Conservation (phyloP, 768 basidiomycete species). For the Panaeolus papilionaceus region DNA sequence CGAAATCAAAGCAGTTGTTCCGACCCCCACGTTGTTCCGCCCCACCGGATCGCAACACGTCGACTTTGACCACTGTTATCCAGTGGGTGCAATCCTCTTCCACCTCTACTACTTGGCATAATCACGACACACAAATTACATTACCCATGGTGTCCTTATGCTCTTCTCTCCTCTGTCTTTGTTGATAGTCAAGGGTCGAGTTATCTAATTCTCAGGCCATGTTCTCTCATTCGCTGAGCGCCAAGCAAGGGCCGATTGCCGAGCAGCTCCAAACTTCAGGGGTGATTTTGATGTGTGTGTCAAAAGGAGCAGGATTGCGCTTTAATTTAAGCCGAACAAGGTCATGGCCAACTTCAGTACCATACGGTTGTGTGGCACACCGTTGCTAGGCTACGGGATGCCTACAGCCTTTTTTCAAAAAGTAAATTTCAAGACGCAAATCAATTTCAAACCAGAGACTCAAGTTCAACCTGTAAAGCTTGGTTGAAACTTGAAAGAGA, state of each 20-base stretch:
- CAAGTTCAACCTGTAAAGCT: not conserved
- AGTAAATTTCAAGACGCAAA: no score
- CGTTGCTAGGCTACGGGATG: not conserved
- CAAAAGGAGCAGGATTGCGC: not conserved
- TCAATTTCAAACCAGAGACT: no score
- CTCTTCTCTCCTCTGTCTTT: not conserved
- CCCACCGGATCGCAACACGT: no score
- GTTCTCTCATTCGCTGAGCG: no score
- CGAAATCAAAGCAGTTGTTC: no score
- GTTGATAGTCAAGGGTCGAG: not conserved
- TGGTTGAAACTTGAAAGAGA: not conserved
- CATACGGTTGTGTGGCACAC: not conserved
- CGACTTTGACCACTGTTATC: no score
- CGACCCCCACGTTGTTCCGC: no score
- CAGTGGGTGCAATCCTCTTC: no score
- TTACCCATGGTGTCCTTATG: not conserved
- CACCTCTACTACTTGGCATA: no score
- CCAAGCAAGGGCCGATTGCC: no score
- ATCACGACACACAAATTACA: not conserved
- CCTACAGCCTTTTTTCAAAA: not conserved
- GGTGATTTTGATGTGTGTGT: not conserved
- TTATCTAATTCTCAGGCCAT: not conserved
- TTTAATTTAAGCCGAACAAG: constrained; percentile 5
- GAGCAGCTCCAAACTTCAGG: not conserved
- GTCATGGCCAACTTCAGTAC: not conserved